These are phyloP conservation scores for Cicer bijugum DNA, from an alignment of 306 rosid species.

Conservation along the genomic window DNA sequence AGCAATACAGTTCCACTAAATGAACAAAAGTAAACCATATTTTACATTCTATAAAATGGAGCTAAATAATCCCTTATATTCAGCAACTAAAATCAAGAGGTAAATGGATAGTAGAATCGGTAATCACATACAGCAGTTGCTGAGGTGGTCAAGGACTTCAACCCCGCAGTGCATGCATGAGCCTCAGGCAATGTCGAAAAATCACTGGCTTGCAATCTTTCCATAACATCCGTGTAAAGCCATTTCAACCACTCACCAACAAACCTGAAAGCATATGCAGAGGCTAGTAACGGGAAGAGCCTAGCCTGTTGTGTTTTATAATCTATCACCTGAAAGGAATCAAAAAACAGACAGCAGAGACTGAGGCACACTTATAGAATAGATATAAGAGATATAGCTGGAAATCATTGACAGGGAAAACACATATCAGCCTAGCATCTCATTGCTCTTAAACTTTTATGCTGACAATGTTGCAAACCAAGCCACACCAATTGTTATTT, in stretches of 20 bases:
- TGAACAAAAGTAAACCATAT: conserved; percentile 14
- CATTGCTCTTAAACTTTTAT: conserved; percentile 9
- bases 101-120: conserved; percentile 33
- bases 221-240: conserved; percentile 90
- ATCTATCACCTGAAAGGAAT: conserved; percentile 72
- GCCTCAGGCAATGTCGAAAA: conserved; percentile 95
- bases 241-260: conserved; percentile 98
- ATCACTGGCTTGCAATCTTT: conserved; percentile 78
- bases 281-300: conserved; percentile 97
- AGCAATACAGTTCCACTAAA: neutral
- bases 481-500: conserved; percentile 4
- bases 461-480: conserved; percentile 24
- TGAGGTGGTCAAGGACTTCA: conserved; percentile 94
- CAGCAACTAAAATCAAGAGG: conserved; percentile 23
- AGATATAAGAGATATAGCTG: conserved; percentile 20
- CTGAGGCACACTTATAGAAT: conserved; percentile 27
- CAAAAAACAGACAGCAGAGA: conserved; percentile 44
- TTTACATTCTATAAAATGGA: conserved; percentile 28
- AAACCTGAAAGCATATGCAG: conserved; percentile 97
- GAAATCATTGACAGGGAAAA: conserved; percentile 29
- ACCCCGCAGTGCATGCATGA: conserved; percentile 99
- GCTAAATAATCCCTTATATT: conserved; percentile 26
- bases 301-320: conserved; percentile 96
- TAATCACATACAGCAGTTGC: conserved; percentile 82
- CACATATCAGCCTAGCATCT: neutral